These are phyloP conservation scores for Pachysandra terminalis DNA, from an alignment of 164 flowering plant genomes.

Conservation along the genomic window DNA sequence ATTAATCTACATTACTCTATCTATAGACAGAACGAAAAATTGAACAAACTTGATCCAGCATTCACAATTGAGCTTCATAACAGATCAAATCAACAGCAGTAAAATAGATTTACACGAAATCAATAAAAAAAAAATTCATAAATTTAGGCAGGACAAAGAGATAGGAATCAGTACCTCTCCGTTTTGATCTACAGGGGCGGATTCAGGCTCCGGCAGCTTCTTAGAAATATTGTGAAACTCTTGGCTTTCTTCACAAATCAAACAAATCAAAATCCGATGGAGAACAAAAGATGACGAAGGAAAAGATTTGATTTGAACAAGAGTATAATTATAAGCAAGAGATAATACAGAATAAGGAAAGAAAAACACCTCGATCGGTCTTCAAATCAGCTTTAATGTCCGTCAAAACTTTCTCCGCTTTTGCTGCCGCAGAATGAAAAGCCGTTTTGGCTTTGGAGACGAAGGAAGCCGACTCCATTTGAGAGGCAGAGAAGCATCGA, in stretches of 20 bases:
- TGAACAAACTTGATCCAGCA: neutral
- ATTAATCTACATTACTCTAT: neutral
- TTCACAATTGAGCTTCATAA: neutral
- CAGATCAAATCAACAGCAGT: neutral
- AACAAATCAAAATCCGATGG: conserved; percentile 5
- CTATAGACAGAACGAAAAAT: neutral
- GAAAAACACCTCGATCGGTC: conserved; percentile 46
- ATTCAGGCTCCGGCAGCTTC: conserved; percentile 21
- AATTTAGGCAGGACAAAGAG: neutral
- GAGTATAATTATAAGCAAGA: neutral
- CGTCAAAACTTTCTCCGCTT: conserved; percentile 78
- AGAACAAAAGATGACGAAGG: neutral
- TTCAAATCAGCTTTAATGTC: conserved; percentile 60
- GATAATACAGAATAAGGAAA: conserved; percentile 2
- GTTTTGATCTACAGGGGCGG: conserved; percentile 9
- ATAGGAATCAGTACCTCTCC: conserved; percentile 20
- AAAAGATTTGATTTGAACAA: too few species aligned
- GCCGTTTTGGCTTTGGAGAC: conserved; percentile 86
- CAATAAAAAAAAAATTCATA: neutral
- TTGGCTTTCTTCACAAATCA: conserved; percentile 36
- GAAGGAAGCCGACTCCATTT: conserved; percentile 47
- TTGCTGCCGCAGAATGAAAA: conserved; percentile 90
- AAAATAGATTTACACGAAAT: neutral
- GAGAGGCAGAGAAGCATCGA: neutral
- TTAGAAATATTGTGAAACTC: conserved; percentile 20